These are phyloP conservation scores for Brassica balearica DNA, from an alignment of 441 rosid genomes.

Conservation along the genomic window DNA sequence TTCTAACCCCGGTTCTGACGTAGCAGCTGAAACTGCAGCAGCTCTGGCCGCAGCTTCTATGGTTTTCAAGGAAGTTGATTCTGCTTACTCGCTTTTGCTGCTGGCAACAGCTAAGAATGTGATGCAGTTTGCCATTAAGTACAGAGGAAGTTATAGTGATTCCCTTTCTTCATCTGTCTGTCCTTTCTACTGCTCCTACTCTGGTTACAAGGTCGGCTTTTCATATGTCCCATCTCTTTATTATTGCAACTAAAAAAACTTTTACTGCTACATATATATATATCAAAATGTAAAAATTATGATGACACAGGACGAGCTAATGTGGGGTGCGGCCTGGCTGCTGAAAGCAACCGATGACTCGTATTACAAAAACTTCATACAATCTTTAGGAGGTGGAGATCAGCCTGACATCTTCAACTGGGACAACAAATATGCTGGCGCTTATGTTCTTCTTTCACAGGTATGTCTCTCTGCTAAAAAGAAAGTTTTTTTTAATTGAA, in stretches of 20 bases:
- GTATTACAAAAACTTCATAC: conserved; percentile 55
- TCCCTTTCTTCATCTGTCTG: conserved; percentile 74
- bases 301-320: conserved; percentile 59
- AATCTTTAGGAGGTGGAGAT: conserved; percentile 65
- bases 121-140: conserved; percentile 77
- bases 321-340: conserved; percentile 80
- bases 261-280: neutral
- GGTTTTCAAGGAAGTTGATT: conserved; percentile 50
- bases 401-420: conserved; percentile 71
- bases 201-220: conserved; percentile 71
- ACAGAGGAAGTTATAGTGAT: conserved; percentile 82
- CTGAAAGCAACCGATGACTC: conserved; percentile 59
- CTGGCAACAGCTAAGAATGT: conserved; percentile 68
- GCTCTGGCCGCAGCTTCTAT: conserved; percentile 7
- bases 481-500: neutral
- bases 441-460: conserved; percentile 64
- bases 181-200: conserved; percentile 92
- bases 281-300: neutral
- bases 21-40: conserved; percentile 23
- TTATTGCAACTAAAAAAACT: conserved; percentile 17
- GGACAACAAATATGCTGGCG: conserved; percentile 78
- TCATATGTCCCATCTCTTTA: neutral
- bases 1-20: conserved; percentile 43
- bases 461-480: conserved; percentile 39
- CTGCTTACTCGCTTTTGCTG: conserved; percentile 49